A percentile compares a stretch with the other conserved stretches of the same genome.
phyloP scores from a whole-genome alignment of 1,284 basidiomycete genomes.

The Kalmanozyma brasiliensis region DNA sequence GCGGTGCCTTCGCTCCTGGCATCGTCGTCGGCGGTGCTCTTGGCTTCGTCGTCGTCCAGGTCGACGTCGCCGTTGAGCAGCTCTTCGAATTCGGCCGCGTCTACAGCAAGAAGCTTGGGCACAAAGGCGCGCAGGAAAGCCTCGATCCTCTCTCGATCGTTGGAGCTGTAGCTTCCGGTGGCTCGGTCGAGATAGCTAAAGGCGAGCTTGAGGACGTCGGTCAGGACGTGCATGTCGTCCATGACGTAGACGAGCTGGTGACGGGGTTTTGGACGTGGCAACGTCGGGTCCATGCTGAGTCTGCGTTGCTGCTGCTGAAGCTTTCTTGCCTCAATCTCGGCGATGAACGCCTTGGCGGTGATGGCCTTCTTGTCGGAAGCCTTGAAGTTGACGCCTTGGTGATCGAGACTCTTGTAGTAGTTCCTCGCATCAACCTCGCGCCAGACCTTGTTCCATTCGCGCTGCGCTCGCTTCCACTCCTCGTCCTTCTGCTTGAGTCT shows the following conservation, averaged over 20 bases:
- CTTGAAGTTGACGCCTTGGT: constrained; percentile 95
- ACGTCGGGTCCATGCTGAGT: constrained; percentile 55
- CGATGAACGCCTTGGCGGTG: constrained; percentile 87
- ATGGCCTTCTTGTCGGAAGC: constrained; percentile 94
- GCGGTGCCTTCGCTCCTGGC: constrained; percentile 52
- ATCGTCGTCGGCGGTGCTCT: constrained; percentile 67
- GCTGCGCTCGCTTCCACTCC: constrained; percentile 92
- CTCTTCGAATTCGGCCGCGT: constrained; percentile 72
- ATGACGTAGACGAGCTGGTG: constrained; percentile 83
- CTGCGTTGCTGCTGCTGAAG: constrained; percentile 75
- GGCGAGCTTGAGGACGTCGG: constrained; percentile 88
- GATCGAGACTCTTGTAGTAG: constrained; percentile 90
- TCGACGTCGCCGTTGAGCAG: constrained; percentile 53
- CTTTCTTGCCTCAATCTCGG: constrained; percentile 84
- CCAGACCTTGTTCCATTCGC: constrained; percentile 98
- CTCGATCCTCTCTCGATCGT: constrained; percentile 85
- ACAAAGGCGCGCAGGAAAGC: constrained; percentile 86
- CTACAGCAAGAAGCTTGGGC: constrained; percentile 81
- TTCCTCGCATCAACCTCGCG: constrained; percentile 95
- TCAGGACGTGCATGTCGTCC: constrained; percentile 81
- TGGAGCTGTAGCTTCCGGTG: constrained; percentile 75
- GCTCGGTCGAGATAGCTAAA: constrained; percentile 86
- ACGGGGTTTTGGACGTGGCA: constrained; percentile 60
- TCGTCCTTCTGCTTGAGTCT: constrained; percentile 95
- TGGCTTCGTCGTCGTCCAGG: constrained; percentile 40